These are phyloP conservation scores for Fusarium succisae DNA, from an alignment of 2,329 filamentous ascomycete genomes.

Conservation along the genomic window DNA sequence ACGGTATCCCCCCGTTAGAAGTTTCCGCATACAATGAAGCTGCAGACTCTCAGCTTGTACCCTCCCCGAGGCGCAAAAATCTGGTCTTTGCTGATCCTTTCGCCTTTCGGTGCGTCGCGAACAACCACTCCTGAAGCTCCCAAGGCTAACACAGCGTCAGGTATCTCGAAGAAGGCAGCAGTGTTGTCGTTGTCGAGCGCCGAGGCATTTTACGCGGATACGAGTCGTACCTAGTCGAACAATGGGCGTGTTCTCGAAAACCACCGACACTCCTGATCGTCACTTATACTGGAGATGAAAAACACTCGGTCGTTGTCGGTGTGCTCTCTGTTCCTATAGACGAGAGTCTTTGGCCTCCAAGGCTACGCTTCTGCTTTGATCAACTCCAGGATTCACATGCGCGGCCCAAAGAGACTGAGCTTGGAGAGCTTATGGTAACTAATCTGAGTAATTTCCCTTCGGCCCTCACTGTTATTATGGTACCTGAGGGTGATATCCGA, in stretches of 20 bases:
- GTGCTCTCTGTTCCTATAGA: conserved; percentile 85
- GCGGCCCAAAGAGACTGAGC: conserved; percentile 79
- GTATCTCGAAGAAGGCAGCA: conserved; percentile 87
- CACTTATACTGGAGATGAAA: conserved; percentile 89
- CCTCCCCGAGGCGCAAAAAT: conserved; percentile 49
- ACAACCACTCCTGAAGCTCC: background rate
- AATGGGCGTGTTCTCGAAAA: conserved; percentile 93
- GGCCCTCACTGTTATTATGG: conserved; percentile 87
- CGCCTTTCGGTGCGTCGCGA: conserved; percentile 59
- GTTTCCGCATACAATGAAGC: conserved; percentile 28
- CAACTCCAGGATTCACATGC: conserved; percentile 88
- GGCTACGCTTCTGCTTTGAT: conserved; percentile 84
- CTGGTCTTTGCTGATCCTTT: conserved; percentile 69
- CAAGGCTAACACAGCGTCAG: conserved; percentile 47
- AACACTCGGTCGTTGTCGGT: conserved; percentile 79
- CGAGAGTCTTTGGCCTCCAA: conserved; percentile 80
- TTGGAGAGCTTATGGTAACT: conserved; percentile 92
- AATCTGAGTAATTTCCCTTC: conserved; percentile 94
- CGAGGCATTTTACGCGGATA: conserved; percentile 79
- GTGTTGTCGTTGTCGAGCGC: conserved; percentile 78
- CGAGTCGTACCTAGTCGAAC: conserved; percentile 93
- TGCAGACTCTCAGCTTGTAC: conserved; percentile 14
- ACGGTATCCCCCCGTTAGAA: conserved; percentile 35
- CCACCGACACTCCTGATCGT: conserved; percentile 92
- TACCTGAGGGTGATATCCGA: conserved; percentile 86